A percentile compares a stretch with the other conserved stretches of the same genome.
These are phyloP conservation scores for Bimuria novae-zelandiae DNA, from an alignment of 2,329 filamentous ascomycete species.

Conservation along the genomic window DNA sequence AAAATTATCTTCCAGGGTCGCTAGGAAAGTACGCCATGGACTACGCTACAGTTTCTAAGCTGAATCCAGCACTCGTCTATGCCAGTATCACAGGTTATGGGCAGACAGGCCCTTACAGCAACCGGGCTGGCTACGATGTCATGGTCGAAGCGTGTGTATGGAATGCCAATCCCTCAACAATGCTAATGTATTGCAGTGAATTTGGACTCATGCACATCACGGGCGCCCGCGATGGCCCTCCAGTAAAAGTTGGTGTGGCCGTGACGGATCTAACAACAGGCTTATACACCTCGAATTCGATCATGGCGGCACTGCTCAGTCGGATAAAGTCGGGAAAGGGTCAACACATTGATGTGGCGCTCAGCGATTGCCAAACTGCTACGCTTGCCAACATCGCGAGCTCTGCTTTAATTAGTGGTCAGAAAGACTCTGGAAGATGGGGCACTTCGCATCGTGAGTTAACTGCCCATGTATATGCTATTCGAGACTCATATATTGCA, in stretches of 20 bases:
- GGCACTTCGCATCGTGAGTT: conserved; percentile 87
- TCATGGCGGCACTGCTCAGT: conserved; percentile 89
- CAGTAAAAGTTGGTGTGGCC: conserved; percentile 95
- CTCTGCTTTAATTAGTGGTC: conserved; percentile 83
- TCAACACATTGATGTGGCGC: conserved; percentile 87
- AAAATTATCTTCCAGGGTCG: conserved; percentile 92
- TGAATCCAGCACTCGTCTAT: conserved; percentile 87
- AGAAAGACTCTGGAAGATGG: conserved; percentile 89
- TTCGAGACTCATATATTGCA: conserved; percentile 44
- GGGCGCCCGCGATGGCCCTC: conserved; percentile 81
- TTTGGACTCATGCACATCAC: conserved; percentile 99
- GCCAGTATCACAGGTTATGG: conserved; percentile 97
- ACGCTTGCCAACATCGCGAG: conserved; percentile 95
- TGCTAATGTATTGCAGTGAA: conserved; percentile 56
- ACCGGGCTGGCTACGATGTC: conserved; percentile 92
- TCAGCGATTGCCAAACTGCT: conserved; percentile 94
- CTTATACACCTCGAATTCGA: conserved; percentile 90
- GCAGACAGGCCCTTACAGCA: conserved; percentile 87
- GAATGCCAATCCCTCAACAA: not conserved
- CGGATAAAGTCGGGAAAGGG: conserved; percentile 76
- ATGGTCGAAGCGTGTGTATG: conserved; percentile 83
- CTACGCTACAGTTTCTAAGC: conserved; percentile 75
- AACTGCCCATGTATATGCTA: too few species aligned
- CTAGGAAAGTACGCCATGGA: conserved; percentile 91
- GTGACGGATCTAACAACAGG: conserved; percentile 96